Conservation (phyloP, 2,329 filamentous ascomycete genomes). For the Trichoderma afroharzianum region DNA sequence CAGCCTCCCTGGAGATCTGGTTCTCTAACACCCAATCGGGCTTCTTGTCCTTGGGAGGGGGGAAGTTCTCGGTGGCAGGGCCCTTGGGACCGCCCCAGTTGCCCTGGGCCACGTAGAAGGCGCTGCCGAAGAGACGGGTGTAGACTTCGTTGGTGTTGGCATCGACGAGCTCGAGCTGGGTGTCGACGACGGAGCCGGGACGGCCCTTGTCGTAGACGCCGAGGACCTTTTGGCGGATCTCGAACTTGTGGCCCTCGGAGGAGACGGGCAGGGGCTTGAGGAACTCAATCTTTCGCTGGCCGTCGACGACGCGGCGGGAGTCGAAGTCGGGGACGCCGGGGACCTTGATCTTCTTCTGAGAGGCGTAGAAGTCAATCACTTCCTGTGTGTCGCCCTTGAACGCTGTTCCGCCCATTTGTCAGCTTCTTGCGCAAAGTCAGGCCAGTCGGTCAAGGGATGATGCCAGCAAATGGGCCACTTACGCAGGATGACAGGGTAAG, state of each 20-base stretch:
- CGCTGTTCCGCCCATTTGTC: slow-evolving; percentile 35
- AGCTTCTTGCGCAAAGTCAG: background rate
- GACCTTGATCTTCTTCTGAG: slow-evolving; percentile 63
- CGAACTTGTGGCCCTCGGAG: slow-evolving; percentile 69
- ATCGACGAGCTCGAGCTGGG: slow-evolving; percentile 73
- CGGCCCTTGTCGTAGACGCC: slow-evolving; percentile 90
- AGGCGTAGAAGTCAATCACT: slow-evolving; percentile 79
- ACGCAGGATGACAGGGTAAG: slow-evolving; percentile 79
- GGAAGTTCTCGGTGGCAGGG: slow-evolving; percentile 73
- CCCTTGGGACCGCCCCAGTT: slow-evolving; percentile 89
- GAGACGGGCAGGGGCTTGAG: slow-evolving; percentile 70
- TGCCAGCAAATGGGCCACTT: slow-evolving; percentile 28
- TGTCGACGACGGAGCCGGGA: slow-evolving; percentile 76
- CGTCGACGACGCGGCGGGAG: slow-evolving; percentile 70
- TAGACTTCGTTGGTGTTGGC: slow-evolving; percentile 66
- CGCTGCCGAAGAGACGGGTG: slow-evolving; percentile 62
- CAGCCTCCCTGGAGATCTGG: slow-evolving; percentile 68
- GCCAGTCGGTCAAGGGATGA: background rate
- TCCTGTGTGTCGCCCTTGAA: slow-evolving; percentile 77
- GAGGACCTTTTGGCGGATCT: slow-evolving; percentile 71
- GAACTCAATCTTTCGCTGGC: slow-evolving; percentile 76
- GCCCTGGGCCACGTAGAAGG: slow-evolving; percentile 76
- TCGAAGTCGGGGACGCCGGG: slow-evolving; percentile 76
- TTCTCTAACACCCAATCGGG: slow-evolving; percentile 69
- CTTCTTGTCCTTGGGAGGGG: slow-evolving; percentile 68